Evolutionary conservation across 768 basidiomycete genomes (phyloP), one percentile per base, ranked within the genome.

Genomic region (Clitopilus passeckerianus): DNA sequence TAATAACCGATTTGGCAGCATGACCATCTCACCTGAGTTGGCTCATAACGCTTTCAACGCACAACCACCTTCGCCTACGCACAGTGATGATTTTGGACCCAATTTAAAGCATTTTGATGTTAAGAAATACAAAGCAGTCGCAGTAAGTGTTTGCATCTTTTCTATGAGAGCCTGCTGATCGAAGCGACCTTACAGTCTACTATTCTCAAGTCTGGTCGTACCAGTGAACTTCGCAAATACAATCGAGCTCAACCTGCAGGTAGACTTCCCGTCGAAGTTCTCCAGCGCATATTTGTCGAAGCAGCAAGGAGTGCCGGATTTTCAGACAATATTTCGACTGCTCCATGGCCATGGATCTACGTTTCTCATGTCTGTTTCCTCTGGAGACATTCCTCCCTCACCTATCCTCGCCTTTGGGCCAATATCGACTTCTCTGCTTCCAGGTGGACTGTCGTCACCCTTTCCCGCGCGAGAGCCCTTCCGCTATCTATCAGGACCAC

Each of bases 391-490:
- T 63, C 67, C 22, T 73, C 75, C 16, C 65, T 76, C 14, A 61
- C 67, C n/a, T 69, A 65, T 44, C 66, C 57, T 18, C 69, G 70
- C 15, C 61, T 77, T 22, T 78, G 76, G 77, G 65, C 68, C 53
- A 69, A 70, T 60, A 66, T 77, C 62, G 77, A 78, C 59, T 78
- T 77, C 57, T 70, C 75, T 1, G 67, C 74, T 62, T 70, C 74
- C 5, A 67, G 59, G 63, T 71, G 71, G 69, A 71, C 66, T 24
- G 60, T 67, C 41, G 54, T 75, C 30, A 72, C 74, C 7, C 63
- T 73, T 24, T 53, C 59, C 23, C 68, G 76, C 23, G 72, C 75
- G 12, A 72, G 71, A 57, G 68, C 65, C 54, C 64, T 68, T 22
- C 67, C 76, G 30, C 61, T 77, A 35, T 70, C 69, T 34, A 64